Evolutionary conservation across 192 early-diverging fungal species (phyloP).

Genomic region (Coemansia sp.): DNA sequence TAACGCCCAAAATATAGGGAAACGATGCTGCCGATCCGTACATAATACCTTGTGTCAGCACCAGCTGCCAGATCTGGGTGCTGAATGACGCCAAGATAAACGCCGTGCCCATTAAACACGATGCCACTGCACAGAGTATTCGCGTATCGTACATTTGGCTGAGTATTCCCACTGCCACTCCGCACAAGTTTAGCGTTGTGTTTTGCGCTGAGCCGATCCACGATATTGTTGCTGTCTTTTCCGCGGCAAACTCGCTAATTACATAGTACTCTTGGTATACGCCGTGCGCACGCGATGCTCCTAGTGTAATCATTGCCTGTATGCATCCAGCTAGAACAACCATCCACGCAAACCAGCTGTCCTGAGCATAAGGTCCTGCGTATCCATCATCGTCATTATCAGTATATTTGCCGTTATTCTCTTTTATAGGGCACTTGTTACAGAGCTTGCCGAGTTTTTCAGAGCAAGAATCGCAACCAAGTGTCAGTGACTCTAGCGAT

Average conservation of each 20-base stretch:
- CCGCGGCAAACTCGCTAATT: constrained; percentile 27
- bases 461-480: not conserved
- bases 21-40: constrained; percentile 47
- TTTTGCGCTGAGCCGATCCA: constrained; percentile 56
- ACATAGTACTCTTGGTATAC: constrained; percentile 56
- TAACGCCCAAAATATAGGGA: constrained; percentile 51
- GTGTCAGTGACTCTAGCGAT: not conserved
- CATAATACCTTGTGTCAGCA: constrained; percentile 54
- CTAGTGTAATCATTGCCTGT: constrained; percentile 47
- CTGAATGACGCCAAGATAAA: constrained; percentile 57
- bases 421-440: not conserved
- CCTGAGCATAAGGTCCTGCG: constrained; percentile 7
- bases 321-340: constrained; percentile 46
- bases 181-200: constrained; percentile 47
- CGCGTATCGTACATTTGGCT: constrained; percentile 38
- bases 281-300: constrained; percentile 47
- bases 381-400: not conserved
- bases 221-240: constrained; percentile 32
- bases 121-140: constrained; percentile 26
- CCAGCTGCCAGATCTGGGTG: constrained; percentile 58
- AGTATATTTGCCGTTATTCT: not conserved
- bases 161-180: constrained; percentile 45
- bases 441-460: constrained; percentile 1
- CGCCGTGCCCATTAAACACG: constrained; percentile 30
- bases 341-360: constrained; percentile 45